Evolutionary conservation across 2,329 filamentous ascomycete species (phyloP).

Genomic region (Herpotrichia juniperi): DNA sequence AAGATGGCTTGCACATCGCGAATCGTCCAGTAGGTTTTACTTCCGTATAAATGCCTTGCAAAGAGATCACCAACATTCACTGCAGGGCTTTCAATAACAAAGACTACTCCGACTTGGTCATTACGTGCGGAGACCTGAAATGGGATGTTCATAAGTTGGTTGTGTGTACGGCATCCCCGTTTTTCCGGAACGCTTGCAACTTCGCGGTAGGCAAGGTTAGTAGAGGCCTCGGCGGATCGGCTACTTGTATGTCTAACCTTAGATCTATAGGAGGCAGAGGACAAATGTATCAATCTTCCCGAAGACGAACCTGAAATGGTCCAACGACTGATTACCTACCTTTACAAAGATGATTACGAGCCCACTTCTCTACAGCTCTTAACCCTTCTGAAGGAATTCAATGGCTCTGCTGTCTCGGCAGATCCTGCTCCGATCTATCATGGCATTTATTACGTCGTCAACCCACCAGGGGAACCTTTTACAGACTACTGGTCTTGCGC

Average conservation of each 20-base stretch:
- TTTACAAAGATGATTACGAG: conserved; percentile 27
- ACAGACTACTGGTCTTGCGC: background rate
- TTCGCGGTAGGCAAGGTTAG: conserved; percentile 12
- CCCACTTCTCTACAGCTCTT: conserved; percentile 5
- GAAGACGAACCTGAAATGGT: conserved; percentile 27
- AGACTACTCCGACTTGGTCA: conserved; percentile 23
- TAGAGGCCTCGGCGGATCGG: background rate
- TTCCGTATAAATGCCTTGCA: no score
- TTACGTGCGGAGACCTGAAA: conserved; percentile 19
- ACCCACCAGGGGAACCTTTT: background rate
- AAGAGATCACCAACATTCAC: background rate
- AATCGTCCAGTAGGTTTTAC: no score
- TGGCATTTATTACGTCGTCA: no score
- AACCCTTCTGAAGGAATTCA: conserved; percentile 1
- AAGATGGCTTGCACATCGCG: no score
- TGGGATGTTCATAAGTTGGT: conserved; percentile 23
- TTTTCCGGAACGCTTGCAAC: conserved; percentile 19
- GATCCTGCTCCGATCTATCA: conserved; percentile 4
- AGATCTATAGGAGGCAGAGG: conserved; percentile 14
- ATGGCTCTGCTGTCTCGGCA: conserved; percentile 6
- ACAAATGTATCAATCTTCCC: conserved; percentile 17
- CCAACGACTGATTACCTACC: conserved; percentile 21
- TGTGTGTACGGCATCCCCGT: conserved; percentile 17
- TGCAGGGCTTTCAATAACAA: conserved; percentile 16
- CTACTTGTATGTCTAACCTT: background rate